Evolutionary conservation across 805 yeast species (phyloP).

Genomic region (Pichia gijzeniarum): DNA sequence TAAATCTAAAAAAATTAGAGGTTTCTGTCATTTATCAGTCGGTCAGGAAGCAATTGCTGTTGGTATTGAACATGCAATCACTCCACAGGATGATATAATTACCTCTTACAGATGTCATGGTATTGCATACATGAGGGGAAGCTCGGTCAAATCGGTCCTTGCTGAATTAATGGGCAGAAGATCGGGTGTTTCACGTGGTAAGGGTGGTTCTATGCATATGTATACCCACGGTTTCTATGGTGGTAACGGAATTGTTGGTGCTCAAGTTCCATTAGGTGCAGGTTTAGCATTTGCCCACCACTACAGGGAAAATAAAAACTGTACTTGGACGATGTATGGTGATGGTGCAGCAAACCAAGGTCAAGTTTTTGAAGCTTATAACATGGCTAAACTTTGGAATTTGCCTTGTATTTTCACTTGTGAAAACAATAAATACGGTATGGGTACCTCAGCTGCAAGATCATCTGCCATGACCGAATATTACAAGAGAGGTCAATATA

Average conservation of each 20-base stretch:
- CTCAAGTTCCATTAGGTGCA: slow-evolving; percentile 97
- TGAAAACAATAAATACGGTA: slow-evolving; percentile 99
- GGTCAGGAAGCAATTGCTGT: slow-evolving; percentile 99
- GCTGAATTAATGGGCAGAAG: slow-evolving; percentile 98
- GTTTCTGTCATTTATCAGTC: slow-evolving; percentile 96
- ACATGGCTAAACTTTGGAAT: slow-evolving; percentile 99
- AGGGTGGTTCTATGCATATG: slow-evolving; percentile 99
- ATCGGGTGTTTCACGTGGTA: slow-evolving; percentile 92
- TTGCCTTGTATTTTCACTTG: slow-evolving; percentile 92
- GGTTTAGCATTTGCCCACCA: slow-evolving; percentile 98
- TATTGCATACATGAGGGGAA: slow-evolving; percentile 94
- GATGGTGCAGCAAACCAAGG: slow-evolving; percentile 99
- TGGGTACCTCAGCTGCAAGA: slow-evolving; percentile 98
- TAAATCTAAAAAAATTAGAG: slow-evolving; percentile 97
- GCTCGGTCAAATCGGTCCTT: slow-evolving; percentile 79
- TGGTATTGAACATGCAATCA: slow-evolving; percentile 94
- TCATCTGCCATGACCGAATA: slow-evolving; percentile 95
- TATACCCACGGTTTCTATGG: slow-evolving; percentile 94
- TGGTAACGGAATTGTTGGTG: slow-evolving; percentile 99
- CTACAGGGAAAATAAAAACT: slow-evolving; percentile 71
- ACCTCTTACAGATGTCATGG: slow-evolving; percentile 99
- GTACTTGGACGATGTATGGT: slow-evolving; percentile 89
- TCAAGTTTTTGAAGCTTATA: slow-evolving; percentile 94
- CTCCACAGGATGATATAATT: slow-evolving; percentile 78
- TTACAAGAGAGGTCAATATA: slow-evolving; percentile 98